Percentiles rank a stretch among this genome's conserved stretches.
phyloP scores from a whole-genome alignment of 495 filamentous ascomycete species.

The Talaromyces adpressus region DNA sequence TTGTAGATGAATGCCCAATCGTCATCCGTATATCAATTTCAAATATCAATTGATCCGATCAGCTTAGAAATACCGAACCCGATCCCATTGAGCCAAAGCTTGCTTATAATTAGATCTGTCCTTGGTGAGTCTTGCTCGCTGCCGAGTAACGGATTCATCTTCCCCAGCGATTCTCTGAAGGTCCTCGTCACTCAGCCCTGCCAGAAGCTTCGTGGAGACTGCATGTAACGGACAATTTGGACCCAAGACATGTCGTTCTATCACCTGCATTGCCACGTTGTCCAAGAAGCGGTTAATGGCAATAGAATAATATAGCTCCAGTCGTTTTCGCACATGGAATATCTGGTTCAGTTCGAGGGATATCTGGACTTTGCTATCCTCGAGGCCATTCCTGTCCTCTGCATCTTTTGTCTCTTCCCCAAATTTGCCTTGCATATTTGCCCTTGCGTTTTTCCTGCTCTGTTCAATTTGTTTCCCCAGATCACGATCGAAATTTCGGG shows the following conservation, averaged over 20 bases:
- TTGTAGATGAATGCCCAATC: too few relatives aligned
- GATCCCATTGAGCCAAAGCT: not conserved
- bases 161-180: not conserved
- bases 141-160: constrained; percentile 1
- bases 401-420: not conserved
- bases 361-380: not conserved
- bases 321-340: not conserved
- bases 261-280: constrained; percentile 6
- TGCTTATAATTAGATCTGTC: constrained; percentile 1
- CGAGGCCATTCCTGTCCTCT: not conserved
- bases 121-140: not conserved
- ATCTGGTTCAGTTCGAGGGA: constrained; percentile 1
- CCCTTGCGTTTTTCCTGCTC: not conserved
- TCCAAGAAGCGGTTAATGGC: not conserved
- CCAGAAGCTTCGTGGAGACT: not conserved
- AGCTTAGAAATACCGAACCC: not conserved
- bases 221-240: not conserved
- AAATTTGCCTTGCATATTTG: too few relatives aligned
- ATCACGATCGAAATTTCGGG: not conserved
- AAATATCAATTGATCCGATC: not conserved
- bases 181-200: not conserved
- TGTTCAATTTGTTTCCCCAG: not conserved
- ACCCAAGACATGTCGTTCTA: constrained; percentile 6
- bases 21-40: not conserved
- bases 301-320: not conserved